Base-by-base conservation (phyloP, 148 eudicot genomes). In the Vaccinium darrowii region DNA sequence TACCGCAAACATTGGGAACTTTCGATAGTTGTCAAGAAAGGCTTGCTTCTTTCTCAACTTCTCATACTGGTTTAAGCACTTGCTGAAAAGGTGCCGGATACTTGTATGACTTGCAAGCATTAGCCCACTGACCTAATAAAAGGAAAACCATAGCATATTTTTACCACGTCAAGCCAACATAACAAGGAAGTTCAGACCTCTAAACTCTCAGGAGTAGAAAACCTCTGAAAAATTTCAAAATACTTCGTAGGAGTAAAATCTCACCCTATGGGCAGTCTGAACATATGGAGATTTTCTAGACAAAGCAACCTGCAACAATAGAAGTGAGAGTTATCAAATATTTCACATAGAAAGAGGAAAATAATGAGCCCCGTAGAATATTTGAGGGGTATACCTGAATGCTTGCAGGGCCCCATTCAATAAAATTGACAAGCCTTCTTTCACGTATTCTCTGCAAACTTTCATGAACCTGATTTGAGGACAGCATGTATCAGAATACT, bases 351-450 rank as follows among this genome's bases (percentile, higher is more conserved):
- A 39, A 76, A 71, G 43, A 78, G 8, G 58, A 76, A 30, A 79
- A 0, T 23, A 53, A 27, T 12, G 47, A 83, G 80, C 65, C 79
- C 33, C 11, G n/a, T 21, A 62, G 25, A 21, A n/a, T 25, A 60
- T 65, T n/a, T 23, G n/a, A 0, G 14, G 23, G 71, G 71, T 65
- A 84, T 77, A 90, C 99, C 98, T 97, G 99, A 87, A 97, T 97
- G 92, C 99, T 96, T 76, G 99, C 99, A 85, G 99, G 99, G 23
- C 99, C 99, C 99, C 99, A 96, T 72, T 96, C 99, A 83, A 96
- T 96, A 89, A 96, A 96, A 87, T 96, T 94, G 79, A 96, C 99
- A 76, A 96, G 97, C 91, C 93, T 96, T 82, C 99, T 93, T 88
- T 96, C 99, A 67, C 98, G 95, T 82, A 96, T 96, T 88, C 99